Conservation (phyloP, 495 filamentous ascomycete species). For the Pyrenopolyporus hunteri region DNA sequence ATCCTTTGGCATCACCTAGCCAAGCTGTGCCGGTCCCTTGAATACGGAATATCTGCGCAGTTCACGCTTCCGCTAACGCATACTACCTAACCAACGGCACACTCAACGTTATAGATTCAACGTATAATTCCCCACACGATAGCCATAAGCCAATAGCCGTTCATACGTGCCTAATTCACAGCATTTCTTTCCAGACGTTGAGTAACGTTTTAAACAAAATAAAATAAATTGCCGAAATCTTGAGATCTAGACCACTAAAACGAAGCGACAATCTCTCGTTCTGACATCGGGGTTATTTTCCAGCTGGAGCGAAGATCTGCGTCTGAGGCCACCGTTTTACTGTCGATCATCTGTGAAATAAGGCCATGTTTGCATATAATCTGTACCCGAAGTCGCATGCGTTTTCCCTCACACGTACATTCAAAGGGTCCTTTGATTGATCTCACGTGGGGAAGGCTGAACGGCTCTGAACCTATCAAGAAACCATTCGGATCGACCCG, state of each 20-base stretch:
- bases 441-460: conserved; percentile 37
- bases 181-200: too few species aligned
- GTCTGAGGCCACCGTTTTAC: conserved; percentile 26
- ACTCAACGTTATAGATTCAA: too few species aligned
- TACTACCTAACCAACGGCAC: too few species aligned
- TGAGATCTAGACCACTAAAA: conserved; percentile 19
- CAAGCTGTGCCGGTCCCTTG: too few species aligned
- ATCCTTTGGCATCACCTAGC: neutral
- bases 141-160: neutral
- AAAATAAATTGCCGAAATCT: conserved; percentile 26
- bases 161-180: too few species aligned
- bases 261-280: conserved; percentile 3
- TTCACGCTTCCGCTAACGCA: too few species aligned
- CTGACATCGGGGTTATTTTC: conserved; percentile 28
- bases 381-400: conserved; percentile 18
- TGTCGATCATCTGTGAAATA: conserved; percentile 30
- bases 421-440: neutral
- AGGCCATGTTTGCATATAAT: conserved; percentile 25
- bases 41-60: too few species aligned
- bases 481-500: conserved; percentile 15
- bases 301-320: conserved; percentile 36
- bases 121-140: too few species aligned
- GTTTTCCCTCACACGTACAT: conserved; percentile 4
- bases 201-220: conserved; percentile 14
- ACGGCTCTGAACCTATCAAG: conserved; percentile 15